These are phyloP conservation scores for Athelia sp. DNA, from an alignment of 1,284 basidiomycete genomes.

Conservation along the genomic window DNA sequence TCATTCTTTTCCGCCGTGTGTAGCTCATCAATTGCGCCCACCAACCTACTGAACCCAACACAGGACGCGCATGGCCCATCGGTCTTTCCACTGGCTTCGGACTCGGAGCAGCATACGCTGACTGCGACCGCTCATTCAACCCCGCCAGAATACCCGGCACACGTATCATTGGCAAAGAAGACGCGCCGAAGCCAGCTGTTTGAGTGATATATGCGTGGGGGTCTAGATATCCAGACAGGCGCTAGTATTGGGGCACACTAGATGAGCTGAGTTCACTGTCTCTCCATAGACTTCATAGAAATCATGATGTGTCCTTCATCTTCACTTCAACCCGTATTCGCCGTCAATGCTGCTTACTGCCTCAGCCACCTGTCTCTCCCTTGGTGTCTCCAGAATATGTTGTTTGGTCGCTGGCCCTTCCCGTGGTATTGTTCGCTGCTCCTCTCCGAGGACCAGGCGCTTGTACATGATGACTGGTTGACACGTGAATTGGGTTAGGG, in stretches of 20 bases:
- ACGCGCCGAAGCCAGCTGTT: slow-evolving; percentile 12
- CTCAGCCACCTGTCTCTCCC: slow-evolving; percentile 1
- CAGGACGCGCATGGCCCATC: slow-evolving; percentile 97
- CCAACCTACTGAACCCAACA: slow-evolving; percentile 8
- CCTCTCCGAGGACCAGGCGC: slow-evolving; percentile 58
- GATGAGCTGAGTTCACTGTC: neutral
- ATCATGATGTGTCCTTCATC: neutral
- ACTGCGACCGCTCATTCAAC: slow-evolving; percentile 97
- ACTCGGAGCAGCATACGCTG: slow-evolving; percentile 84
- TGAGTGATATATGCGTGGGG: no score
- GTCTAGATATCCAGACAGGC: no score
- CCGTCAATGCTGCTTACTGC: neutral
- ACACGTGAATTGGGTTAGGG: slow-evolving; percentile 7
- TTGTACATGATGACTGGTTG: slow-evolving; percentile 60
- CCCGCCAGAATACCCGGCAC: slow-evolving; percentile 90
- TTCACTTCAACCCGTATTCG: neutral
- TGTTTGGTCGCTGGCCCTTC: slow-evolving; percentile 10
- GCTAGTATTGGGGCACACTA: no score
- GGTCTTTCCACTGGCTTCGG: slow-evolving; percentile 91
- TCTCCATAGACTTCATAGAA: slow-evolving; percentile 2
- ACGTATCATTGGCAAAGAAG: slow-evolving; percentile 53
- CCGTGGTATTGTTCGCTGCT: slow-evolving; percentile 36
- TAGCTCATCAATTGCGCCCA: slow-evolving; percentile 19
- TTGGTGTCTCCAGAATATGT: slow-evolving; percentile 3
- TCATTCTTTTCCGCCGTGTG: slow-evolving; percentile 93